phyloP scores from a whole-genome alignment of 192 early-diverging fungal species.

The Backusella westeae region DNA sequence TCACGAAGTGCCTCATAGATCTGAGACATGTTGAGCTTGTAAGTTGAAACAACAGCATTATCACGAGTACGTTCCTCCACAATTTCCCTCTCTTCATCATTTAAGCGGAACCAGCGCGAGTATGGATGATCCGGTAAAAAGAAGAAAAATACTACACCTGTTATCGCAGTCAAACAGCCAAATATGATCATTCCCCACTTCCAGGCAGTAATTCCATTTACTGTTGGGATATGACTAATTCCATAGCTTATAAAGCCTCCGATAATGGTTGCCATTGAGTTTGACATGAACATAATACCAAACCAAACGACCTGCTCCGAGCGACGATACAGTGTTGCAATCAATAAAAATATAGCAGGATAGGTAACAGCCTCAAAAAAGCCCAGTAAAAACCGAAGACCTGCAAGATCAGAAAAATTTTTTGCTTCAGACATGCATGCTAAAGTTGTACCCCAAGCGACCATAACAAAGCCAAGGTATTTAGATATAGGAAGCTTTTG shows the following conservation, averaged over 20 bases:
- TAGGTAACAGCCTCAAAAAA: conserved; percentile 25
- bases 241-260: conserved; percentile 22
- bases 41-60: conserved; percentile 19
- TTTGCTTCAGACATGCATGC: not conserved
- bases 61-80: conserved; percentile 27
- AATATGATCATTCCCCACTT: conserved; percentile 26
- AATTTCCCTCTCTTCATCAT: conserved; percentile 26
- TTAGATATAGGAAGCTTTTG: conserved; percentile 17
- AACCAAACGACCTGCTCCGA: conserved; percentile 16
- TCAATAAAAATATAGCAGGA: conserved; percentile 22
- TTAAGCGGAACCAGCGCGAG: conserved; percentile 3
- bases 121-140: conserved; percentile 24
- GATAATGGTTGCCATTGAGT: not conserved
- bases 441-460: conserved; percentile 15
- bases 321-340: conserved; percentile 22
- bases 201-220: conserved; percentile 11
- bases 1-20: conserved; percentile 23
- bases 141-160: conserved; percentile 25
- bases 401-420: conserved; percentile 24
- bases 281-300: conserved; percentile 19
- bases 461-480: conserved; percentile 16
- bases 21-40: conserved; percentile 14
- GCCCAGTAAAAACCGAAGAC: conserved; percentile 24
- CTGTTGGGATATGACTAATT: conserved; percentile 16
- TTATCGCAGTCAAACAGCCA: conserved; percentile 17